Conservation (phyloP, 345 rosid genomes). For the Rhizophora mangle region DNA sequence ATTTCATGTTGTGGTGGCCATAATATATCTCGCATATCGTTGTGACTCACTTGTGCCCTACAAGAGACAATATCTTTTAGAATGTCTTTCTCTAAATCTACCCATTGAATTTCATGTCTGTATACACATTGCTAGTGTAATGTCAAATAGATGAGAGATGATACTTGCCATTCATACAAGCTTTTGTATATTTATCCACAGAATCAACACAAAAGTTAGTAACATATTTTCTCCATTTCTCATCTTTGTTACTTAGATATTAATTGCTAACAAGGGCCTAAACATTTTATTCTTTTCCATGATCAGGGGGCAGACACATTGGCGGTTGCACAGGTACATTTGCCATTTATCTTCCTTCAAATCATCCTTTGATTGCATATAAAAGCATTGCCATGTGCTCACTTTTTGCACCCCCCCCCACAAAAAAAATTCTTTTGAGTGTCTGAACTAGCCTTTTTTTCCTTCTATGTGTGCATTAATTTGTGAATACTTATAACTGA, state of each 20-base stretch:
- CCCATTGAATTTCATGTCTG: no score
- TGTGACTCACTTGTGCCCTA: no score
- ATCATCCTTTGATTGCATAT: neutral
- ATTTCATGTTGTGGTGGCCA: no score
- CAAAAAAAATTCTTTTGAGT: neutral
- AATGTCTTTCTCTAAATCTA: no score
- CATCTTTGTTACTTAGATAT: neutral
- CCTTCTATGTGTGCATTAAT: neutral
- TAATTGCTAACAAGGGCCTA: slow-evolving; percentile 3
- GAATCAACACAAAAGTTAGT: neutral
- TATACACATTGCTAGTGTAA: no score
- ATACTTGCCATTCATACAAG: neutral
- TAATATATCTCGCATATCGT: no score
- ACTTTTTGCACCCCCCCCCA: neutral
- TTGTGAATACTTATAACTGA: no score
- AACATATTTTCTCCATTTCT: neutral
- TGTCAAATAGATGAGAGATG: neutral
- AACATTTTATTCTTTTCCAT: slow-evolving; percentile 14
- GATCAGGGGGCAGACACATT: slow-evolving; percentile 86
- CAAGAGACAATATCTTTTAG: no score
- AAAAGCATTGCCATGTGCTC: neutral
- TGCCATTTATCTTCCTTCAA: neutral
- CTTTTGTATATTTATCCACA: neutral
- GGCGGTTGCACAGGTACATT: slow-evolving; percentile 91
- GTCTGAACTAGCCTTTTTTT: neutral